Conservation (phyloP, 495 filamentous ascomycete species). For the Saxophila tyrrhenica region DNA sequence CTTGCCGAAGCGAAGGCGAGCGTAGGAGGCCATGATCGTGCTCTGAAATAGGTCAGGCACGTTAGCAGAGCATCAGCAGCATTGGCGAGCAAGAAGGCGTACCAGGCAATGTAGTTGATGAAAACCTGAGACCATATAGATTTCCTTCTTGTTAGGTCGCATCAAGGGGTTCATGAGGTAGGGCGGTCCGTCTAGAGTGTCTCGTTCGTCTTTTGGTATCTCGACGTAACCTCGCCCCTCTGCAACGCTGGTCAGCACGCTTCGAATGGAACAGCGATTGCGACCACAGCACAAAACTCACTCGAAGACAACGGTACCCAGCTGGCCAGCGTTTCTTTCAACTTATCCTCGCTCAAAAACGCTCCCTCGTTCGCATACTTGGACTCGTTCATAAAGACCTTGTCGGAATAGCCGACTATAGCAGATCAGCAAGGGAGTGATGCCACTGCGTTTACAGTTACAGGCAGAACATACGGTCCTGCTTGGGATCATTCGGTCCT, state of each 20-base stretch:
- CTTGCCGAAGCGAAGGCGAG: conserved; percentile 6
- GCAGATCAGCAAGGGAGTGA: neutral
- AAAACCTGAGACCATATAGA: conserved; percentile 18
- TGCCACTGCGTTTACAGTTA: neutral
- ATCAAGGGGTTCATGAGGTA: conserved; percentile 10
- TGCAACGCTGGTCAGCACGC: neutral
- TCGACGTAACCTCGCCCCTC: conserved; percentile 15
- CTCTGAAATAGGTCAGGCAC: neutral
- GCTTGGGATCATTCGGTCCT: conserved; percentile 4
- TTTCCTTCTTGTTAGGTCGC: neutral
- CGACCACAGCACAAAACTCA: neutral
- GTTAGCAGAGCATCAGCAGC: too few relatives aligned
- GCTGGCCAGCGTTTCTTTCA: neutral
- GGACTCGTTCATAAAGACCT: conserved; percentile 13
- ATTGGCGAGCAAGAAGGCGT: conserved; percentile 7
- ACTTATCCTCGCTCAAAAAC: neutral
- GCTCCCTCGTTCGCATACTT: conserved; percentile 11
- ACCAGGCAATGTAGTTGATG: conserved; percentile 19
- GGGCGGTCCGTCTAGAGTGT: conserved; percentile 6
- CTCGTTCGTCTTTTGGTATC: conserved; percentile 5
- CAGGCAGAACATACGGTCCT: neutral
- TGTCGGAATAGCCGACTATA: conserved; percentile 7
- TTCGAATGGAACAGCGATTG: neutral
- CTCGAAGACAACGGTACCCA: conserved; percentile 14
- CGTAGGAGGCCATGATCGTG: conserved; percentile 12